A percentile compares a stretch with the other conserved stretches of the same genome.
These are phyloP conservation scores for Rhizomucor pusillus DNA, from an alignment of 371 early-diverging fungal genomes.

Conservation along the genomic window DNA sequence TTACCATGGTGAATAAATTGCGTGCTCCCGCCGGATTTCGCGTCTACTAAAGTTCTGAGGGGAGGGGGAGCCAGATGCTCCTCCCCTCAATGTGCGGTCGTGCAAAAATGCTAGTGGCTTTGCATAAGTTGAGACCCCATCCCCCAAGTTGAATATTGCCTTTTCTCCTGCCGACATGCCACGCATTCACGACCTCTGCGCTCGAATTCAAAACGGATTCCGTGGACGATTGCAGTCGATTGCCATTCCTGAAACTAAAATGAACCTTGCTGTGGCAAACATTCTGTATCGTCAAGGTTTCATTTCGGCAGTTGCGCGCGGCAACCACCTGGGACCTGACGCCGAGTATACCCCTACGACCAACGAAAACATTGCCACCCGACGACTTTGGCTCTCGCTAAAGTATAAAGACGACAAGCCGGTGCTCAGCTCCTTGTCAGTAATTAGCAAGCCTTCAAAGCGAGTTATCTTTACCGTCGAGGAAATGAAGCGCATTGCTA, in stretches of 20 bases:
- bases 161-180: constrained; percentile 51
- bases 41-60: too few species aligned
- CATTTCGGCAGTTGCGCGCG: constrained; percentile 75
- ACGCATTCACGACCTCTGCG: constrained; percentile 87
- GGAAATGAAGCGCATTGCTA: constrained; percentile 74
- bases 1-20: too few species aligned
- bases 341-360: constrained; percentile 72
- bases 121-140: too few species aligned
- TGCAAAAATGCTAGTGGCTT: too few species aligned
- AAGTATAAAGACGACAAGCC: constrained; percentile 90
- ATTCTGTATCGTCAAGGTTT: constrained; percentile 94
- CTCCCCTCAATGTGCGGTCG: too few species aligned
- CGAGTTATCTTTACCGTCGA: constrained; percentile 75
- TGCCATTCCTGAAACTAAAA: constrained; percentile 87
- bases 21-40: too few species aligned
- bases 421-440: constrained; percentile 69
- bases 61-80: too few species aligned
- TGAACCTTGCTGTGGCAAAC: constrained; percentile 81
- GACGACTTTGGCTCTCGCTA: constrained; percentile 89
- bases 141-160: not conserved
- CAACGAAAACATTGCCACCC: constrained; percentile 80
- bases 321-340: constrained; percentile 76
- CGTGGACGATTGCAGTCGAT: constrained; percentile 76
- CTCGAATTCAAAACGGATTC: constrained; percentile 90
- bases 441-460: constrained; percentile 82